Percentiles rank a stretch among this genome's conserved stretches.
Evolutionary conservation across 176 grass and related monocot genomes (phyloP).

Genomic region (Ananas comosus): DNA sequence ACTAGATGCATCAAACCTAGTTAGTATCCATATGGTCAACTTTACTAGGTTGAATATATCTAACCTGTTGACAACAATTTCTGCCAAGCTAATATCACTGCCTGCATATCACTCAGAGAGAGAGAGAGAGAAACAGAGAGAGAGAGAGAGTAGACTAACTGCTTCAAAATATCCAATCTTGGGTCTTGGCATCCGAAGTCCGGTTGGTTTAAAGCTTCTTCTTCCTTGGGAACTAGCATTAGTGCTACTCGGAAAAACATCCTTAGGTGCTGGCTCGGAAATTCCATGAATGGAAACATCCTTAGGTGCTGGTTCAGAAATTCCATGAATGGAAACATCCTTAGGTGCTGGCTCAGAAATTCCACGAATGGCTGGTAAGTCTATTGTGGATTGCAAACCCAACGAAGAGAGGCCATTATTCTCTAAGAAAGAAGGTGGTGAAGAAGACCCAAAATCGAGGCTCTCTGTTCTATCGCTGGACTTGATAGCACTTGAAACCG

Average conservation of each 20-base stretch:
- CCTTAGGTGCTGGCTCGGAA: conserved; percentile 12
- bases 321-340: neutral
- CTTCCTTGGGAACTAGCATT: conserved; percentile 20
- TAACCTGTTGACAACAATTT: too few species aligned
- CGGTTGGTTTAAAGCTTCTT: conserved; percentile 46
- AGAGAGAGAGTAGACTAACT: conserved; percentile 27
- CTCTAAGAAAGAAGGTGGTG: conserved; percentile 24
- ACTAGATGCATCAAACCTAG: neutral
- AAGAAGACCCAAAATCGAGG: conserved; percentile 23
- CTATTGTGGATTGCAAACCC: conserved; percentile 1
- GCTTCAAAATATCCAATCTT: conserved; percentile 88
- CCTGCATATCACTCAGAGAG: too few species aligned
- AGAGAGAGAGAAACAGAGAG: neutral
- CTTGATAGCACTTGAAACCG: conserved; percentile 30
- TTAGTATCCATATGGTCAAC: neutral
- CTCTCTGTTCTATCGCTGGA: conserved; percentile 26
- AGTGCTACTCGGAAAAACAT: neutral
- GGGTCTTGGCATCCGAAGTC: conserved; percentile 53
- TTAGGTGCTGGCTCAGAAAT: conserved; percentile 11
- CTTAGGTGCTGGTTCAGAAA: conserved; percentile 12
- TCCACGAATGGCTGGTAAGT: neutral
- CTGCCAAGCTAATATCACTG: too few species aligned
- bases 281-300: neutral
- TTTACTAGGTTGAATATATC: too few species aligned
- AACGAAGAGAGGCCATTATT: conserved; percentile 14